phyloP scores from a whole-genome alignment of 73 alveolate genomes.

The Tetrahymena borealis region DNA sequence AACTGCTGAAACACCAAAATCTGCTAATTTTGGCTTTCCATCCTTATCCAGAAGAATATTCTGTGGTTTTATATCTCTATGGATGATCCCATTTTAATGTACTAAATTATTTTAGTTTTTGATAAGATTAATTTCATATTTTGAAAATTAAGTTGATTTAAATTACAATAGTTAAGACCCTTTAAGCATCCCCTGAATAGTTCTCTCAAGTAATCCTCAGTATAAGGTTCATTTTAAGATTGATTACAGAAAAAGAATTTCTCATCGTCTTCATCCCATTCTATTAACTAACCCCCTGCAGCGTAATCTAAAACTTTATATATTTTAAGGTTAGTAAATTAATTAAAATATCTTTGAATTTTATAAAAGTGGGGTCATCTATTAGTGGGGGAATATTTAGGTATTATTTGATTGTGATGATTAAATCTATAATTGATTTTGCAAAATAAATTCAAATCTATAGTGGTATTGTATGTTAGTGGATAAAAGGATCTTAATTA shows the following conservation, averaged over 20 bases:
- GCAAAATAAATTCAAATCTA: too few relatives aligned
- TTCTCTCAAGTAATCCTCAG: constrained; percentile 51
- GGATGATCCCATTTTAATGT: constrained; percentile 85
- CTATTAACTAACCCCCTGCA: constrained; percentile 77
- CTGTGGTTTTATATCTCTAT: constrained; percentile 94
- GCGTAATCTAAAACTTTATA: constrained; percentile 84
- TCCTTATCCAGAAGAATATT: constrained; percentile 81
- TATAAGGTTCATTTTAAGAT: constrained; percentile 30
- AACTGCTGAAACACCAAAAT: constrained; percentile 76
- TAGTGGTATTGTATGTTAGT: too few relatives aligned
- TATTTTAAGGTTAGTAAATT: too few relatives aligned
- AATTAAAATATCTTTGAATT: too few relatives aligned
- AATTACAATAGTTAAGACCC: constrained; percentile 56
- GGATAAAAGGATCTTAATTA: too few relatives aligned
- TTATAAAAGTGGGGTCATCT: too few relatives aligned
- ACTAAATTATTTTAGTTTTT: constrained; percentile 15
- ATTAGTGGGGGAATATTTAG: too few relatives aligned
- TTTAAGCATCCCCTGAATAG: constrained; percentile 62
- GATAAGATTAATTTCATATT: not conserved
- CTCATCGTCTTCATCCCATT: constrained; percentile 80
- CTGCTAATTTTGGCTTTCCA: constrained; percentile 82
- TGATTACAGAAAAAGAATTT: constrained; percentile 52
- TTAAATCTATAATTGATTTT: too few relatives aligned
- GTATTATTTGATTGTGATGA: too few relatives aligned
- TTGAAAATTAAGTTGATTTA: not conserved